Evolutionary conservation across 257 asterid genomes (phyloP).

Genomic region (Cordia subcordata): DNA sequence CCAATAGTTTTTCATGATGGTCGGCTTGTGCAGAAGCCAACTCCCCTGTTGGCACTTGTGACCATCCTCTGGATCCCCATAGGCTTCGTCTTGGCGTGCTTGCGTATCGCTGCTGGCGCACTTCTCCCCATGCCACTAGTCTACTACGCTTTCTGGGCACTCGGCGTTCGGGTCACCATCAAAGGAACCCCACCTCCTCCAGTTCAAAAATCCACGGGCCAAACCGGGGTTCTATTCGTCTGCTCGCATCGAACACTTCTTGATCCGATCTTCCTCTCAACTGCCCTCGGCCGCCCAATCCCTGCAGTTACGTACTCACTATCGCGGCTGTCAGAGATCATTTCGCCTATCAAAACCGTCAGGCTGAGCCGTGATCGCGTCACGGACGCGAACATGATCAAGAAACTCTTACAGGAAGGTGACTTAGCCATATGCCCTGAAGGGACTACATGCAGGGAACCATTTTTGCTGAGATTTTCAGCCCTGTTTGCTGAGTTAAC

Average conservation of each 20-base stretch:
- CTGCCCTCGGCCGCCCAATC: constrained; percentile 65
- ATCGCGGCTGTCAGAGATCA: constrained; percentile 62
- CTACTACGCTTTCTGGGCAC: constrained; percentile 50
- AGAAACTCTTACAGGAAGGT: constrained; percentile 40
- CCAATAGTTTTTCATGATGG: constrained; percentile 82
- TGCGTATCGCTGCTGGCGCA: constrained; percentile 57
- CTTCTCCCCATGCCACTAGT: constrained; percentile 66
- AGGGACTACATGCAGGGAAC: constrained; percentile 82
- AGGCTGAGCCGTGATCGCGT: constrained; percentile 57
- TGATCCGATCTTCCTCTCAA: constrained; percentile 70
- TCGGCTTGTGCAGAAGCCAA: constrained; percentile 62
- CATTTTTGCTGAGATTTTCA: constrained; percentile 65
- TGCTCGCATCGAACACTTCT: constrained; percentile 79
- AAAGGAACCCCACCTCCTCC: constrained; percentile 72
- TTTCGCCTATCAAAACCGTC: constrained; percentile 67
- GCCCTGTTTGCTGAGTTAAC: constrained; percentile 72
- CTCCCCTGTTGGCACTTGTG: constrained; percentile 45
- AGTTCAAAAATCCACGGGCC: constrained; percentile 27
- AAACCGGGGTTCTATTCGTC: constrained; percentile 53
- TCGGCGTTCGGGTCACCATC: constrained; percentile 53
- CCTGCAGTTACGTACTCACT: constrained; percentile 70
- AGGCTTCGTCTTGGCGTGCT: constrained; percentile 54
- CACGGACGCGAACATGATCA: constrained; percentile 60
- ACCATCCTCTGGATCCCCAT: constrained; percentile 68
- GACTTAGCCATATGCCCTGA: constrained; percentile 75